Evolutionary conservation across 768 basidiomycete species (phyloP), one percentile per base, ranked within the genome.

Genomic region (Lactarius vividus): DNA sequence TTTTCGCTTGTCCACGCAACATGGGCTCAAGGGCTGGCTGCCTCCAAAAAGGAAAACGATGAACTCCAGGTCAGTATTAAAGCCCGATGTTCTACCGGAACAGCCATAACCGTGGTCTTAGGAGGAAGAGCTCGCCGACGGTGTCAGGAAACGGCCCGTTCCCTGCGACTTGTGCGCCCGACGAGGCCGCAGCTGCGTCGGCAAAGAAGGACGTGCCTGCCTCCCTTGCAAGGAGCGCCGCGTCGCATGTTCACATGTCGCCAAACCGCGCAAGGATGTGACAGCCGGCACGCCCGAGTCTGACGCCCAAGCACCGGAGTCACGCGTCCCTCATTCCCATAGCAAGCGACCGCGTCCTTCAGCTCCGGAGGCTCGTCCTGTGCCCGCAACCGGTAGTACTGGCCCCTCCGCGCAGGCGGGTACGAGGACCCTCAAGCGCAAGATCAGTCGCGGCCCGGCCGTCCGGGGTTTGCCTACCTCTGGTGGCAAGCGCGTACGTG

Each of bases 211-310:
- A 7, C 61, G 66, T 4, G 66, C 66, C 23, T 67, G 66, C 57
- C 61, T 67, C 6, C 66, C 66, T 29, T 67, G 66, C 66, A 67
- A 67, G 66, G 66, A 67, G 28, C 66, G 66, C 57, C 66, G 66
- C 26, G 66, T 67, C 33, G 66, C 66, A 44, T 67, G 66, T 57
- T 67, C 66, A 35, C 66, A 67, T 46, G 66, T 67, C 57, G 66
- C 66, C 39, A 67, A 67, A 39, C 61, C 66, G 4, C 66, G 66
- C n/a, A 67, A 63, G 57, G 66, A 67, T 49, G 61, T 59, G 4
- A 37, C 66, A 11, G 61, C 42, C 20, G 66, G 57, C 10, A 59
- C 66, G 16, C 66, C 66, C 8, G 66, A 67, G 57, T 67, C 66
- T 28, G 66, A 67, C 4, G 33, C 53, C 7, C 66, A 67, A 59